Evolutionary conservation across 352 stramenopile species (phyloP).

Genomic region (Thraustotheca clavata): DNA sequence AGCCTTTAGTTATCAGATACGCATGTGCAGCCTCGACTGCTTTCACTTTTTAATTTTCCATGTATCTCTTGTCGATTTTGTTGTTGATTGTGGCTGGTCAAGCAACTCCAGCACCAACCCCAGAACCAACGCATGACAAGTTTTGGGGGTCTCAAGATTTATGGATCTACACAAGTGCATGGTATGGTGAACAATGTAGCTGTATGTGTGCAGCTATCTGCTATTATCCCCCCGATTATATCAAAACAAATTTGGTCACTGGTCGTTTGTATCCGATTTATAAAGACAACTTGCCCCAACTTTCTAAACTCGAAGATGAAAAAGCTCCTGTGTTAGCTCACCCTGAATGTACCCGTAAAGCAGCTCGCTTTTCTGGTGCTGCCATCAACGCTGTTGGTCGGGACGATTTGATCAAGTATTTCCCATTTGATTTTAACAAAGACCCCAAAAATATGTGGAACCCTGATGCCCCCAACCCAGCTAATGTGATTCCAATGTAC

Average conservation of each 20-base stretch:
- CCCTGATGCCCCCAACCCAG: not conserved
- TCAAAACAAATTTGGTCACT: constrained; percentile 6
- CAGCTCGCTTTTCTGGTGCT: not conserved
- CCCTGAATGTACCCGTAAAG: not conserved
- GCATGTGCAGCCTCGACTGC: no score
- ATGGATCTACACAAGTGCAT: constrained; percentile 14
- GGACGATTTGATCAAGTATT: not conserved
- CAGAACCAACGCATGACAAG: not conserved
- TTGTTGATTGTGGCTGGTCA: no score
- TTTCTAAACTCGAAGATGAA: not conserved
- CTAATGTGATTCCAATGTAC: not conserved
- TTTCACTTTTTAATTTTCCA: no score
- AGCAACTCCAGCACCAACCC: not conserved
- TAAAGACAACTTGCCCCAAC: not conserved
- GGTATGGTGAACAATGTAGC: constrained; percentile 15
- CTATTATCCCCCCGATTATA: not conserved
- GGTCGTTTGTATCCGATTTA: constrained; percentile 2
- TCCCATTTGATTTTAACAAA: constrained; percentile 17
- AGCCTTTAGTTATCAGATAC: no score
- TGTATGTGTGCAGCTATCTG: constrained; percentile 14
- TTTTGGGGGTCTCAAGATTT: constrained; percentile 12
- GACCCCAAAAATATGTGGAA: constrained; percentile 5
- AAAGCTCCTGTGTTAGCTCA: not conserved
- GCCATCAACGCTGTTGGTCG: not conserved
- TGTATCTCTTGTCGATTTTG: no score